Conservation (phyloP, 371 early-diverging fungal species). For the Lichtheimia ornata region DNA sequence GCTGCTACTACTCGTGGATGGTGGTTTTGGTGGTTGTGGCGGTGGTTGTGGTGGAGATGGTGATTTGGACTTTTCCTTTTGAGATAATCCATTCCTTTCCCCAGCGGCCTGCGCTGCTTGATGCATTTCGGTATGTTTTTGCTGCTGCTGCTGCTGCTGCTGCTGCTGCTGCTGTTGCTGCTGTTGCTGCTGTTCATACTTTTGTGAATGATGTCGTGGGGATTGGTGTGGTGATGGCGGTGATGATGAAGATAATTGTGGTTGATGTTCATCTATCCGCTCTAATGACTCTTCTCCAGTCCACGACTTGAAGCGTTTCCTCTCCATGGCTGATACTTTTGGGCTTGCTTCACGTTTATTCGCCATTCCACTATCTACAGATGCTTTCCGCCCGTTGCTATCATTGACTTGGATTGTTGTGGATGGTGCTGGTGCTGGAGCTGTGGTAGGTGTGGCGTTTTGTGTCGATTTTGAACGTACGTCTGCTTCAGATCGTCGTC, state of each 20-base stretch:
- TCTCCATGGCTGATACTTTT: conserved; percentile 6
- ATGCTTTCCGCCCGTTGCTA: conserved; percentile 3
- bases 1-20: neutral
- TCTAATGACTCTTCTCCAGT: conserved; percentile 12
- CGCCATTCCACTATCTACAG: conserved; percentile 1
- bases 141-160: neutral
- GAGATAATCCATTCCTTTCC: neutral
- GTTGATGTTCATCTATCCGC: neutral
- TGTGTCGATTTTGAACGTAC: neutral
- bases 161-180: too few relatives aligned
- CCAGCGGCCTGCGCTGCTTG: conserved; percentile 3
- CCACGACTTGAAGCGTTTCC: conserved; percentile 22
- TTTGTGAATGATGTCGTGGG: neutral
- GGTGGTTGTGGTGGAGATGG: neutral
- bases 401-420: neutral
- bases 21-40: neutral
- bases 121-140: neutral
- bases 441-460: neutral
- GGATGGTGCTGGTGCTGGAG: neutral
- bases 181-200: neutral
- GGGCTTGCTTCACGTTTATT: conserved; percentile 17
- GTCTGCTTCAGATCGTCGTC: conserved; percentile 20
- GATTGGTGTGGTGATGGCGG: neutral
- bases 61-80: neutral
- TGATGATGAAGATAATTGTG: neutral